Conservation (phyloP, 768 basidiomycete genomes). For the Collybia sordida region DNA sequence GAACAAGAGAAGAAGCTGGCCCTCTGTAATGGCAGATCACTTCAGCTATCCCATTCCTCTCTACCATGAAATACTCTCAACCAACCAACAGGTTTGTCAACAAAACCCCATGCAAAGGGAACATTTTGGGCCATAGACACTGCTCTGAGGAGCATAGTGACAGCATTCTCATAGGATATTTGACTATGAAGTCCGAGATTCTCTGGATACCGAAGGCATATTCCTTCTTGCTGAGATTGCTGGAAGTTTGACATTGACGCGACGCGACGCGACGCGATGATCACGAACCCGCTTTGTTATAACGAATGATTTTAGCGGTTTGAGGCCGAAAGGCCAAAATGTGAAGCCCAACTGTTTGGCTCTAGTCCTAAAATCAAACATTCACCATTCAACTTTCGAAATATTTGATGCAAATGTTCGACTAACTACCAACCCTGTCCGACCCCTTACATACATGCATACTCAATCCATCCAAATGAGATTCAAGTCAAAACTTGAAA, state of each 20-base stretch:
- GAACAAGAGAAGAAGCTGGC: slow-evolving; percentile 65
- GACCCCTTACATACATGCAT: no score
- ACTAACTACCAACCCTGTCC: no score
- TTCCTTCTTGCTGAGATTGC: slow-evolving; percentile 57
- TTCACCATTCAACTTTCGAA: no score
- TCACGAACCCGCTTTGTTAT: slow-evolving; percentile 2
- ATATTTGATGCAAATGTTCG: no score
- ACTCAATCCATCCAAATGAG: no score
- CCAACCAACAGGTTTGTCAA: slow-evolving; percentile 77
- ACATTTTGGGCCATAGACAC: slow-evolving; percentile 50
- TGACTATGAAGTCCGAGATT: slow-evolving; percentile 55
- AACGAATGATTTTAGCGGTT: background rate
- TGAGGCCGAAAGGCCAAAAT: slow-evolving; percentile 1
- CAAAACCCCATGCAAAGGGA: slow-evolving; percentile 72
- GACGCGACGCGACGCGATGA: slow-evolving; percentile 10
- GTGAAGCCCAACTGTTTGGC: slow-evolving; percentile 12
- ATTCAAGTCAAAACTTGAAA: no score
- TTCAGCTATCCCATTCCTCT: background rate
- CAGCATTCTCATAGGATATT: slow-evolving; percentile 56
- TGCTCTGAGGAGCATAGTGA: slow-evolving; percentile 62
- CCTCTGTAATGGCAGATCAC: slow-evolving; percentile 41
- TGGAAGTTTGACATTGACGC: slow-evolving; percentile 26
- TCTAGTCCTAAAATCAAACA: no score
- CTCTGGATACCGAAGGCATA: slow-evolving; percentile 74
- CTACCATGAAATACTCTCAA: slow-evolving; percentile 4